Percentiles rank a stretch among this genome's conserved stretches.
phyloP scores from a whole-genome alignment of 2,329 filamentous ascomycete genomes.

The Fusarium buxicola region DNA sequence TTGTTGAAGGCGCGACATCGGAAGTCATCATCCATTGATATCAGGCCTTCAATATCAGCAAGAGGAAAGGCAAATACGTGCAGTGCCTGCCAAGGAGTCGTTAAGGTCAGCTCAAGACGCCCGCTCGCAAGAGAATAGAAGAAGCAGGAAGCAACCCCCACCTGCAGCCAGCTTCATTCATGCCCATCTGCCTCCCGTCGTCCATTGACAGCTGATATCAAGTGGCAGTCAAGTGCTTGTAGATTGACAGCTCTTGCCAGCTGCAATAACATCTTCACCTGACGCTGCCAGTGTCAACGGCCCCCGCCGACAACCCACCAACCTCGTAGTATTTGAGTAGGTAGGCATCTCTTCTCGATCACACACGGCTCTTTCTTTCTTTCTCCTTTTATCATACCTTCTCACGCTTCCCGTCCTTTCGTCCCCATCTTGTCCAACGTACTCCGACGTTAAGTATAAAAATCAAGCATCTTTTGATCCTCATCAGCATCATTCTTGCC shows the following conservation, averaged over 20 bases:
- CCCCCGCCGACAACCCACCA: neutral
- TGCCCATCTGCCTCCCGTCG: neutral
- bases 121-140: neutral
- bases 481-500: conserved; percentile 41
- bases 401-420: neutral
- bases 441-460: conserved; percentile 15
- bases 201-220: neutral
- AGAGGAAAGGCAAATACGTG: neutral
- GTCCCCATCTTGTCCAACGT: conserved; percentile 8
- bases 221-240: neutral
- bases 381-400: conserved; percentile 28
- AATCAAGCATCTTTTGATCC: conserved; percentile 23
- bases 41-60: neutral
- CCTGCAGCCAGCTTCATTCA: neutral
- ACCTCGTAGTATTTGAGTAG: conserved; percentile 4
- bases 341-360: conserved; percentile 15
- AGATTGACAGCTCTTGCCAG: conserved; percentile 19
- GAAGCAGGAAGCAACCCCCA: too few relatives aligned
- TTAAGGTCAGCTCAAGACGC: neutral
- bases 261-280: neutral
- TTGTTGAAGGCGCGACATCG: neutral
- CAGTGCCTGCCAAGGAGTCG: neutral
- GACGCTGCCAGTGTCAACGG: conserved; percentile 10
- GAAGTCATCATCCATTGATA: neutral
- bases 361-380: conserved; percentile 11